Conservation (phyloP, 208 protist genomes). For the Crithidia bombi region DNA sequence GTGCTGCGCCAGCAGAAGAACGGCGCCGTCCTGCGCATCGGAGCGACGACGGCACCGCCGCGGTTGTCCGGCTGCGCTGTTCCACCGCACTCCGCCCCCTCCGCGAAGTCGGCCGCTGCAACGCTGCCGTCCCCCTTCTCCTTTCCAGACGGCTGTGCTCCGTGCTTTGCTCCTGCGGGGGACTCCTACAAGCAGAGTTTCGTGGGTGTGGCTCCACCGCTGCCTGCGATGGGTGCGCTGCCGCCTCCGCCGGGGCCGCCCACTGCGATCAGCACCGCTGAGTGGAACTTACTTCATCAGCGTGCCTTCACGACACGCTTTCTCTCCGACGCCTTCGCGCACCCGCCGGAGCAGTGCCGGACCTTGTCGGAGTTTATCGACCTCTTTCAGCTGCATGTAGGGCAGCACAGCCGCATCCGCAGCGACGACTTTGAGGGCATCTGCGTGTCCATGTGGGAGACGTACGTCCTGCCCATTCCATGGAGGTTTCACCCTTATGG, state of each 20-base stretch:
- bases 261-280: conserved; percentile 18
- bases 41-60: background rate
- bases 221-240: conserved; percentile 10
- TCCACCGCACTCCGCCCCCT: background rate
- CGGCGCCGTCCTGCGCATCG: conserved; percentile 24
- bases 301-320: conserved; percentile 57
- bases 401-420: conserved; percentile 63
- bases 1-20: conserved; percentile 42
- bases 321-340: conserved; percentile 45
- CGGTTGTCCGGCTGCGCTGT: background rate
- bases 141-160: conserved; percentile 52
- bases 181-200: conserved; percentile 69
- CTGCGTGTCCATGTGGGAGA: conserved; percentile 68
- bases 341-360: conserved; percentile 45
- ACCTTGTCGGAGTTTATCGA: conserved; percentile 63
- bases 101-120: background rate
- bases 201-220: conserved; percentile 53
- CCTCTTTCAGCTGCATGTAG: conserved; percentile 79
- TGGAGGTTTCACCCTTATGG: conserved; percentile 53
- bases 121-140: conserved; percentile 53
- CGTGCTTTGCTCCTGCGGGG: conserved; percentile 74
- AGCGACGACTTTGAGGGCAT: conserved; percentile 64
- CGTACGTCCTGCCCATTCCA: conserved; percentile 54
- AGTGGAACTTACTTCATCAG: conserved; percentile 44
- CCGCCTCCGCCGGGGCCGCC: conserved; percentile 2